phyloP scores from a whole-genome alignment of 805 yeast species.

The Lipomyces lipofer region DNA sequence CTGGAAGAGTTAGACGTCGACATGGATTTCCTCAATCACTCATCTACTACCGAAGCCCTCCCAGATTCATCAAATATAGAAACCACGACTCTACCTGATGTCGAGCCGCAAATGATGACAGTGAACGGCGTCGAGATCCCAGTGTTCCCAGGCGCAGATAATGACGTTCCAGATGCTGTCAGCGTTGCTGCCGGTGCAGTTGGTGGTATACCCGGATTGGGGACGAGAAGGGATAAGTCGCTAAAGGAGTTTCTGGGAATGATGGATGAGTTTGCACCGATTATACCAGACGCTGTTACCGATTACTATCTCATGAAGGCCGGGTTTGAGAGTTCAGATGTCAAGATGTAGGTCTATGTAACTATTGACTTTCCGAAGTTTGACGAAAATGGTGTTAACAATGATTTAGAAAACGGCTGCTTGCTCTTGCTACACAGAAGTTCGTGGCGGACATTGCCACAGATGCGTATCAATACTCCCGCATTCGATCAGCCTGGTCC shows the following conservation, averaged over 20 bases:
- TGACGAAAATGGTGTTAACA: slow-evolving; percentile 27
- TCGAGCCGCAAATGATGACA: slow-evolving; percentile 1
- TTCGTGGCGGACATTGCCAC: slow-evolving; percentile 92
- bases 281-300: slow-evolving; percentile 83
- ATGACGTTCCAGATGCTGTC: slow-evolving; percentile 5
- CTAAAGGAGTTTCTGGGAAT: slow-evolving; percentile 78
- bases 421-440: slow-evolving; percentile 95
- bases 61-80: neutral
- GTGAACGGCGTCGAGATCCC: slow-evolving; percentile 19
- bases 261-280: slow-evolving; percentile 94
- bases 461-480: slow-evolving; percentile 92
- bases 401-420: slow-evolving; percentile 56
- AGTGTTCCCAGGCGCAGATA: slow-evolving; percentile 1
- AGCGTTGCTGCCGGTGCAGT: slow-evolving; percentile 4
- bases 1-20: slow-evolving; percentile 3
- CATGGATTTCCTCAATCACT: neutral
- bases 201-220: slow-evolving; percentile 17
- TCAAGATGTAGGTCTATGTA: slow-evolving; percentile 48
- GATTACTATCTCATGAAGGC: slow-evolving; percentile 78
- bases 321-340: slow-evolving; percentile 79
- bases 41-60: neutral
- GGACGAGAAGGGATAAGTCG: slow-evolving; percentile 56
- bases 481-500: slow-evolving; percentile 85
- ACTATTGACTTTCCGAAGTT: neutral
- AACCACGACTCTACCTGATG: too few relatives aligned